These are phyloP conservation scores for Bisporella sp. DNA, from an alignment of 2,329 filamentous ascomycete species.

Conservation along the genomic window DNA sequence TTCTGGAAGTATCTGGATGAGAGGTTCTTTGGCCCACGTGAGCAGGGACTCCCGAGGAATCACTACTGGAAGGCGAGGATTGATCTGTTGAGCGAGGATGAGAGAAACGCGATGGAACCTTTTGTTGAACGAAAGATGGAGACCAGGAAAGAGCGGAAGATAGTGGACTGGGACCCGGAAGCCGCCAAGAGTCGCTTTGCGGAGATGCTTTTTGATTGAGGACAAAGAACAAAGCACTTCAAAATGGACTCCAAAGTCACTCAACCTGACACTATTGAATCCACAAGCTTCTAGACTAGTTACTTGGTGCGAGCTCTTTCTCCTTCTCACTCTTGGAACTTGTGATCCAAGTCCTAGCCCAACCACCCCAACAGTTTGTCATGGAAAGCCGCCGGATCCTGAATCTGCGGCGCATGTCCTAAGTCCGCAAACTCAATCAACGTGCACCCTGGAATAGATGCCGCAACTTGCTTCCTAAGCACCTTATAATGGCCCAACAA, in stretches of 20 bases:
- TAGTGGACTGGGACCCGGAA: conserved; percentile 9
- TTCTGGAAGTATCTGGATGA: conserved; percentile 33
- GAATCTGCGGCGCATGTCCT: conserved; percentile 48
- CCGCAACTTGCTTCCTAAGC: conserved; percentile 38
- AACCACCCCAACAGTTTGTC: conserved; percentile 40
- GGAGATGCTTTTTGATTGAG: conserved; percentile 14
- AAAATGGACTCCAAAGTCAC: conserved; percentile 6
- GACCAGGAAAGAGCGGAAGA: conserved; percentile 13
- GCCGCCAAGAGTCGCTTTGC: background rate
- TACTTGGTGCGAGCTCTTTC: conserved; percentile 7
- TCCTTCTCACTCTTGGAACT: conserved; percentile 5
- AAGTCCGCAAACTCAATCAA: conserved; percentile 40
- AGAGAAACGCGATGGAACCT: conserved; percentile 23
- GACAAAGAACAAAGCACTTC: conserved; percentile 1
- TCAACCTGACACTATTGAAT: conserved; percentile 8
- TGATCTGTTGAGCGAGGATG: conserved; percentile 21
- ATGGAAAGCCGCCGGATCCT: conserved; percentile 41
- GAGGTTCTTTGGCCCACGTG: conserved; percentile 27
- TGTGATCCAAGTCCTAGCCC: background rate
- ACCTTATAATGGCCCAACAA: conserved; percentile 42
- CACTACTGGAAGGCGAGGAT: conserved; percentile 24
- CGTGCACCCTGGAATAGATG: conserved; percentile 36
- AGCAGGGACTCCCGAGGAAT: conserved; percentile 4
- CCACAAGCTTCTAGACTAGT: conserved; percentile 9
- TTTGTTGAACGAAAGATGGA: conserved; percentile 28